Conservation (phyloP, 176 grass and related monocot genomes). For the Bothriochloa decipiens region DNA sequence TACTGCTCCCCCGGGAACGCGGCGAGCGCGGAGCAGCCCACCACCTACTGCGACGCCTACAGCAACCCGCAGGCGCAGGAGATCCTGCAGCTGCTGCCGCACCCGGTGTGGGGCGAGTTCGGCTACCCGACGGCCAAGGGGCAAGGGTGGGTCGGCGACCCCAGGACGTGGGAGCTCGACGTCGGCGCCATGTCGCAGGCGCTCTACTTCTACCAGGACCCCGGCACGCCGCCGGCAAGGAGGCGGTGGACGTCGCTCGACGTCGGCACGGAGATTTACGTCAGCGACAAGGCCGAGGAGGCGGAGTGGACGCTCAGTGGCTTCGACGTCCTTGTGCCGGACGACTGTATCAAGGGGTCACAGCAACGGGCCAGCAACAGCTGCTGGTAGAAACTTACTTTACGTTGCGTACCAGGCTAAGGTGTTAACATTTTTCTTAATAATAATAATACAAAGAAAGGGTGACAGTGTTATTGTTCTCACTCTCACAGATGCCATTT, state of each 20-base stretch:
- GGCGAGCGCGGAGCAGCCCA: slow-evolving; percentile 61
- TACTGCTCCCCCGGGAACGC: slow-evolving; percentile 96
- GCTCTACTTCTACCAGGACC: slow-evolving; percentile 95
- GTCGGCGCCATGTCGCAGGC: slow-evolving; percentile 69
- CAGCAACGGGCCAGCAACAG: not conserved
- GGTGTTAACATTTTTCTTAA: too few relatives aligned
- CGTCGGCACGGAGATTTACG: slow-evolving; percentile 86
- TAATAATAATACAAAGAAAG: not conserved
- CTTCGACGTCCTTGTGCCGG: slow-evolving; percentile 80
- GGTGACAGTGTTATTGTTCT: not conserved
- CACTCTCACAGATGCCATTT: not conserved
- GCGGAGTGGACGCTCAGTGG: slow-evolving; percentile 82
- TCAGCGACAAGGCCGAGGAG: slow-evolving; percentile 39
- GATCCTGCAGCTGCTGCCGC: slow-evolving; percentile 83
- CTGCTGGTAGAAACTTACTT: slow-evolving; percentile 15
- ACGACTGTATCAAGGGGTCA: not conserved
- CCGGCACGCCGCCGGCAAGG: slow-evolving; percentile 54
- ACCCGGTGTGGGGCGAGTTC: slow-evolving; percentile 80
- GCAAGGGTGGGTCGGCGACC: slow-evolving; percentile 83
- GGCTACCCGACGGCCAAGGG: slow-evolving; percentile 76
- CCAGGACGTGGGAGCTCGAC: slow-evolving; percentile 78
- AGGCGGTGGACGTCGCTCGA: slow-evolving; percentile 83
- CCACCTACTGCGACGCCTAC: slow-evolving; percentile 85
- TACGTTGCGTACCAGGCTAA: too few relatives aligned
- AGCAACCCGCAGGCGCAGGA: slow-evolving; percentile 98